Conservation (phyloP, 1,284 basidiomycete species). For the Ustilago vetiveriae region DNA sequence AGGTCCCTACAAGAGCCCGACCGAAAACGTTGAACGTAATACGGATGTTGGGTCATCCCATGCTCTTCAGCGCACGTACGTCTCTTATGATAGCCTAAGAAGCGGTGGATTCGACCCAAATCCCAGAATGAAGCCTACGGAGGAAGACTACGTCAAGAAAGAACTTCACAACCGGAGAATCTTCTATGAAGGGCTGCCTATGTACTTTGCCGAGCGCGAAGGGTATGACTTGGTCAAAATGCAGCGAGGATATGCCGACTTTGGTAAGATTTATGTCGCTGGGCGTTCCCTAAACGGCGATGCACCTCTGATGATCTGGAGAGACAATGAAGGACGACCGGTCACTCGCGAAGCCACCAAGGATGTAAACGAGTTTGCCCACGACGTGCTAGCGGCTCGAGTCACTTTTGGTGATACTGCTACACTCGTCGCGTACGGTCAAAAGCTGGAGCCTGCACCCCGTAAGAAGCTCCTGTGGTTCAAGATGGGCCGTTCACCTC, state of each 20-base stretch:
- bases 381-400: background rate
- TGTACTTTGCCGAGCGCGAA: background rate
- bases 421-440: slow-evolving; percentile 7
- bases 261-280: background rate
- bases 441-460: background rate
- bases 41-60: background rate
- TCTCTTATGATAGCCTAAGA: background rate
- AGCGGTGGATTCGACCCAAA: background rate
- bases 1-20: too few relatives aligned
- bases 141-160: background rate
- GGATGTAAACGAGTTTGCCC: background rate
- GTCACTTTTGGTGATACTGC: slow-evolving; percentile 10
- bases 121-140: background rate
- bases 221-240: slow-evolving; percentile 3
- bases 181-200: background rate
- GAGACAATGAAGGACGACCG: background rate
- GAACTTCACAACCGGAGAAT: background rate
- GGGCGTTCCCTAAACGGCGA: background rate
- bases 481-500: background rate
- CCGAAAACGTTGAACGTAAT: too few relatives aligned
- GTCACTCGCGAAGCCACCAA: background rate
- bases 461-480: background rate
- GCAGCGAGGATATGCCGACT: slow-evolving; percentile 13
- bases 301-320: background rate
- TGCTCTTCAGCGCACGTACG: background rate